phyloP scores from a whole-genome alignment of 495 filamentous ascomycete genomes.

The Talaromyces thailandensis region DNA sequence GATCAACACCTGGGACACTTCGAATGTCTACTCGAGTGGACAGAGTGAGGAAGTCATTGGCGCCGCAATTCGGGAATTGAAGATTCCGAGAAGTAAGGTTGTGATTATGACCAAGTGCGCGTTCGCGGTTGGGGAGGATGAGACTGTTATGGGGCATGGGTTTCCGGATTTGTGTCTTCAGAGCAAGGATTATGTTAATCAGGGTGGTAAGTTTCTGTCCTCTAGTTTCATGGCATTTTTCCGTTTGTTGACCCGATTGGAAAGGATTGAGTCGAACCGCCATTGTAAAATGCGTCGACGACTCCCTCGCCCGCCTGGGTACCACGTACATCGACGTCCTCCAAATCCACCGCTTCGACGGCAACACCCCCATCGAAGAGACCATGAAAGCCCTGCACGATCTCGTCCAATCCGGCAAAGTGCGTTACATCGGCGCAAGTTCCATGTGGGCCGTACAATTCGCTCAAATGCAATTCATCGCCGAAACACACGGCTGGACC shows the following conservation, averaged over 20 bases:
- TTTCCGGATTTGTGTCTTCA: slow-evolving; percentile 11
- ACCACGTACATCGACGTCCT: slow-evolving; percentile 57
- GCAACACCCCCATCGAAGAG: slow-evolving; percentile 48
- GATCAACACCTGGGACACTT: slow-evolving; percentile 47
- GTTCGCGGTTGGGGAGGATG: slow-evolving; percentile 41
- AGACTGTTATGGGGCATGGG: not conserved
- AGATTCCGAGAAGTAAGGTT: slow-evolving; percentile 62
- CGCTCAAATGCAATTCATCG: slow-evolving; percentile 20
- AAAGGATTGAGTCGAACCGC: slow-evolving; percentile 42
- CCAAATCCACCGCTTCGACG: slow-evolving; percentile 35
- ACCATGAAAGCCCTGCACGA: slow-evolving; percentile 70
- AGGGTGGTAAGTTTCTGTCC: slow-evolving; percentile 14
- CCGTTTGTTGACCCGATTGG: no score
- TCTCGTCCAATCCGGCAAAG: slow-evolving; percentile 53
- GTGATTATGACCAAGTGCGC: slow-evolving; percentile 66
- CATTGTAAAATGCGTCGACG: slow-evolving; percentile 56
- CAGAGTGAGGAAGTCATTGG: slow-evolving; percentile 58
- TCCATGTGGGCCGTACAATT: slow-evolving; percentile 15
- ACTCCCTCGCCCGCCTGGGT: slow-evolving; percentile 44
- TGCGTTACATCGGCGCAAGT: slow-evolving; percentile 60
- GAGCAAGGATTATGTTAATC: slow-evolving; percentile 27
- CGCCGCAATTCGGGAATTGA: slow-evolving; percentile 58
- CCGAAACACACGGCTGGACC: slow-evolving; percentile 49
- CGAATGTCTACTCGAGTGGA: slow-evolving; percentile 59
- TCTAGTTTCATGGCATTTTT: not conserved